Conservation (phyloP, 257 asterid genomes). For the Linderniella brevidens region DNA sequence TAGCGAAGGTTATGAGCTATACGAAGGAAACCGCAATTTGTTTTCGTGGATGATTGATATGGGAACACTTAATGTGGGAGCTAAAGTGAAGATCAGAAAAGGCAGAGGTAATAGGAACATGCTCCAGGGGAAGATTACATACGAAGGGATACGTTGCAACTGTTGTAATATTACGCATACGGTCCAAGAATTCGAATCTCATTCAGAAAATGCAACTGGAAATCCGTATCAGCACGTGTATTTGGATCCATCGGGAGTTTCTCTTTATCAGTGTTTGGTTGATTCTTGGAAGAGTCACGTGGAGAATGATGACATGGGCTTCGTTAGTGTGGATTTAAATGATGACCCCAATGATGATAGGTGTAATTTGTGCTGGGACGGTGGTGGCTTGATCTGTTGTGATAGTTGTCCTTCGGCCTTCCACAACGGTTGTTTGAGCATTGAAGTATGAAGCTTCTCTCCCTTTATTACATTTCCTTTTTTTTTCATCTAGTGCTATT, state of each 20-base stretch:
- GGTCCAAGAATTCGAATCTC: slow-evolving; percentile 47
- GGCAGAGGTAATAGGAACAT: slow-evolving; percentile 19
- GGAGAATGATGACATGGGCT: slow-evolving; percentile 28
- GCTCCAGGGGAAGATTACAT: slow-evolving; percentile 46
- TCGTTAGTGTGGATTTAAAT: slow-evolving; percentile 49
- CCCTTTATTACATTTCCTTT: slow-evolving; percentile 1
- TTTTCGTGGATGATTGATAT: slow-evolving; percentile 82
- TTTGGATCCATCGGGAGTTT: slow-evolving; percentile 52
- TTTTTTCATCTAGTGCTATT: slow-evolving; percentile 4
- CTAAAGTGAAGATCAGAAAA: slow-evolving; percentile 37
- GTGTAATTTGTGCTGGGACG: slow-evolving; percentile 87
- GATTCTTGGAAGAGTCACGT: slow-evolving; percentile 69
- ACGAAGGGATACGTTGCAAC: slow-evolving; percentile 67
- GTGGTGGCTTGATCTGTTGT: slow-evolving; percentile 88
- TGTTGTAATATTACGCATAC: slow-evolving; percentile 46
- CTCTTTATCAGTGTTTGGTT: slow-evolving; percentile 55
- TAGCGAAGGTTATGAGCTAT: slow-evolving; percentile 26
- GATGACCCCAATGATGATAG: slow-evolving; percentile 86
- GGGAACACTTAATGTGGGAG: slow-evolving; percentile 44
- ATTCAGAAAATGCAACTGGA: slow-evolving; percentile 41
- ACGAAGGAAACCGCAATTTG: slow-evolving; percentile 49
- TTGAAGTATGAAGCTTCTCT: slow-evolving; percentile 37
- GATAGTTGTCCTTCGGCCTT: slow-evolving; percentile 94
- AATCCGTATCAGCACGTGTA: slow-evolving; percentile 30
- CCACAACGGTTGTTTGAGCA: slow-evolving; percentile 70